Percentiles rank a stretch among this genome's conserved stretches.
These are phyloP conservation scores for Hericium alpestre DNA, from an alignment of 768 basidiomycete genomes.

Conservation along the genomic window DNA sequence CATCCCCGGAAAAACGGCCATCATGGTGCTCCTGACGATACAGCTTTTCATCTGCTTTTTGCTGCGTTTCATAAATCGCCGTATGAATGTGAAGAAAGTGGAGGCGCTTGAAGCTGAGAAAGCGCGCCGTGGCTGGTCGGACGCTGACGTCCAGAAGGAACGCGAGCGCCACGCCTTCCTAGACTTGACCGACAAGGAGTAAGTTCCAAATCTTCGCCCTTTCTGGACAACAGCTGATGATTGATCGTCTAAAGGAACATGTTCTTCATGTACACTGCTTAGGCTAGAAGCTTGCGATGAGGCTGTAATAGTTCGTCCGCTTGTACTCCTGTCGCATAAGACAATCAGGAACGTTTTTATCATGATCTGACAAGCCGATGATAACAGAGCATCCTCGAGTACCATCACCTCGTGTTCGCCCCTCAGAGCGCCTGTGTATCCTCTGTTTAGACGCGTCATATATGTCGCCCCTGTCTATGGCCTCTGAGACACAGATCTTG, in stretches of 20 bases:
- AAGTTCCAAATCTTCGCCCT: conserved; percentile 15
- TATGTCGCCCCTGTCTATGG: too few relatives aligned
- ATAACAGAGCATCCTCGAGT: neutral
- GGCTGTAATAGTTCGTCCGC: neutral
- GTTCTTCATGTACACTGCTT: conserved; percentile 50
- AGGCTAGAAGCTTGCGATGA: neutral
- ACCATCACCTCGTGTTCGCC: too few relatives aligned
- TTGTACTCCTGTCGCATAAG: neutral
- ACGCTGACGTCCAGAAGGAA: conserved; percentile 46
- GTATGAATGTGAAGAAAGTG: conserved; percentile 39
- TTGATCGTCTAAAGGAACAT: conserved; percentile 30
- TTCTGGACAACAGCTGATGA: neutral
- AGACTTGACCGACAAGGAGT: conserved; percentile 57
- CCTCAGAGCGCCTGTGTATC: too few relatives aligned
- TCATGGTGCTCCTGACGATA: conserved; percentile 46
- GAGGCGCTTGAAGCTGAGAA: conserved; percentile 32
- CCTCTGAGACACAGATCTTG: too few relatives aligned
- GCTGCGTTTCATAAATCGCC: conserved; percentile 44
- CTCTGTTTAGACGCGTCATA: too few relatives aligned
- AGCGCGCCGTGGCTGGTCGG: conserved; percentile 42
- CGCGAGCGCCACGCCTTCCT: conserved; percentile 51
- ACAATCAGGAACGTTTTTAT: neutral
- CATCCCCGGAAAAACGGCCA: conserved; percentile 56
- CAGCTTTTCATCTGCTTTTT: conserved; percentile 39
- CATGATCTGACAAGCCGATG: neutral